Base-by-base conservation (phyloP, 805 yeast genomes). In the Metschnikowia cubensis region DNA sequence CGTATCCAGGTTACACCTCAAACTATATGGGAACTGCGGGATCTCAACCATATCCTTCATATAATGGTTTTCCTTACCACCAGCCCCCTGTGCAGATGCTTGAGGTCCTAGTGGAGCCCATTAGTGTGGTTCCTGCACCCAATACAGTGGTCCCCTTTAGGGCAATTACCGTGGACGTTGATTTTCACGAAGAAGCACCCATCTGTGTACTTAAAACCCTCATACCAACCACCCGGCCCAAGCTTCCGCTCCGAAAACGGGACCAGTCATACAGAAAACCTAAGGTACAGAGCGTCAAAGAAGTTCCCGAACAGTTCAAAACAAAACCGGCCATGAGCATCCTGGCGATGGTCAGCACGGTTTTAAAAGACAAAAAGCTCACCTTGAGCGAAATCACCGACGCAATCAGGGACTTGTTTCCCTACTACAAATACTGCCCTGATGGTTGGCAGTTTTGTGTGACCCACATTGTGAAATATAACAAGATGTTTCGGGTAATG, bases 381-480 rank as follows among this genome's bases (percentile, higher is more conserved):
- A 69, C 70, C 3, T 50, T 72, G 33, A 58, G 56, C 47, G 97
- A 91, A 55, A 89, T 94, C 42, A 86, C 89, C 67, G 86, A 85
- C 48, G 88, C 89, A 1, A 90, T 94, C 44, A 87, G 87, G 66
- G 95, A 88, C 40, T 67, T 87, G 11, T 92, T 86, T 67, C 98
- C 98, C 2, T 94, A 88, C 70, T 94, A 89, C 69, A 80, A 84
- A 59, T 92, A 89, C 68, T 91, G 97, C 60, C 92, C 96, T 0
- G 96, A 90, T 66, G 98, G 98, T 2, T 94, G 99, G 99, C 99
- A 94, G 70, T 85, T 88, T 62, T 83, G 95, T 0, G 96, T 94
- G 17, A 80, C 95, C 46, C 99, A 94, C 69, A 91, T 90, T 60
- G 74, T 94, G 36, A 85, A 92, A 20, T 75, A 89, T 57, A 90